Base-by-base conservation (phyloP, 495 filamentous ascomycete species). In the Xylaria longipes region DNA sequence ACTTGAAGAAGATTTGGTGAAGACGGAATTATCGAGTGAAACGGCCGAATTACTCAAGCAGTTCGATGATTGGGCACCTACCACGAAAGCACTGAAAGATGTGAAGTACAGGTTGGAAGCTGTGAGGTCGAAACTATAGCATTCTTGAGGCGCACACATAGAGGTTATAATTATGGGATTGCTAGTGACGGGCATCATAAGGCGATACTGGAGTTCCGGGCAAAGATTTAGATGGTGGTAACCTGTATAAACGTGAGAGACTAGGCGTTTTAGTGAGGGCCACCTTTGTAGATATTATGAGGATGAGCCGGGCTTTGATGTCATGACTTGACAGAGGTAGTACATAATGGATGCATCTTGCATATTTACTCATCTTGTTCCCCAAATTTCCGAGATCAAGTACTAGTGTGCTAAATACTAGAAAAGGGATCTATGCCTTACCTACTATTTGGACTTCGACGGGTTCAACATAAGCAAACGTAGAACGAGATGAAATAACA, bases 81-180 rank as follows among this genome's bases (percentile, higher is more conserved):
- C 85, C 0, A 96, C 87, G 12, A 99, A 98, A 83, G 91, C 91
- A 41, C 82, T 99, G 67, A 97, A 94, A 80, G 96, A 99, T 84
- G 96, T 99, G 43, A 97, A 96, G 78, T 99, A 97, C 79, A 87
- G 96, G 73, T 83, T 99, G 50, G 96, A 99, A 85, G 95, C 92
- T 9, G 95, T 99, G 57, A 85, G 93, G 73, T 94, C 92, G 7
- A 97, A 94, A 80, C 82, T 96, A 39, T 97, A 76, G 48, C 45
- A 62, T 68, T 50, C 8, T 66, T 39, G 20, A 33, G 57, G 66
- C 29, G 61, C 48, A 29, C 20, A 29, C 27, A 50, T 56, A 45
- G 20, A 54, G 8, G 5, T 39, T 39, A 33, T 11, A n/a, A 29
- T 54, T 41, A 11, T 27, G 54, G n/a, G 25, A 37, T 66, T 9